Percentiles rank a stretch among this genome's conserved stretches.
These are phyloP conservation scores for Urostyla sp. DNA, from an alignment of 73 alveolate genomes.

Conservation along the genomic window DNA sequence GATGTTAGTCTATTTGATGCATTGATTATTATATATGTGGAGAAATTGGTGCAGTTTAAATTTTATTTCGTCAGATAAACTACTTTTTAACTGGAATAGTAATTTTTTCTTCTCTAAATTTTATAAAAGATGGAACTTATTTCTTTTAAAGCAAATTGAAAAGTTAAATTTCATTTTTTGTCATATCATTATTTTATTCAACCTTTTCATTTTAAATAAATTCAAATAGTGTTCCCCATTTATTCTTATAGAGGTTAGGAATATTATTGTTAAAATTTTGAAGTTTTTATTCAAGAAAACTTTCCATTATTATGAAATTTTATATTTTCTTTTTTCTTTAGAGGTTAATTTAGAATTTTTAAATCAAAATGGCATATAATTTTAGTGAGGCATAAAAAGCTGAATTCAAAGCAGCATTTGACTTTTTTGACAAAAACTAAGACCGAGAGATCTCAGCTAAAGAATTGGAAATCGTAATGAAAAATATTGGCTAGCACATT, in stretches of 20 bases:
- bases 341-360: no score
- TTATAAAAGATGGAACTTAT: no score
- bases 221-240: constrained; percentile 44
- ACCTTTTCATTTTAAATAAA: constrained; percentile 34
- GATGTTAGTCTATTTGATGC: no score
- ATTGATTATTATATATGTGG: no score
- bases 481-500: constrained; percentile 44
- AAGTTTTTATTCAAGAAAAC: constrained; percentile 31
- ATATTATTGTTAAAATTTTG: constrained; percentile 15
- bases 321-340: no score
- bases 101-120: no score
- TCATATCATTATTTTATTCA: no score
- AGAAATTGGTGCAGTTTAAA: no score
- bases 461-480: constrained; percentile 59
- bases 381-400: constrained; percentile 51
- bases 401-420: constrained; percentile 59
- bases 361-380: constrained; percentile 32
- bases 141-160: no score
- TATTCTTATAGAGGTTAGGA: neutral
- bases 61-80: no score
- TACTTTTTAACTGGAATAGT: no score
- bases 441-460: constrained; percentile 55
- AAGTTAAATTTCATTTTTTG: no score
- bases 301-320: constrained; percentile 40
- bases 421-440: constrained; percentile 47